phyloP scores from a whole-genome alignment of 2,329 filamentous ascomycete genomes.

The Cryphonectria parasitica region DNA sequence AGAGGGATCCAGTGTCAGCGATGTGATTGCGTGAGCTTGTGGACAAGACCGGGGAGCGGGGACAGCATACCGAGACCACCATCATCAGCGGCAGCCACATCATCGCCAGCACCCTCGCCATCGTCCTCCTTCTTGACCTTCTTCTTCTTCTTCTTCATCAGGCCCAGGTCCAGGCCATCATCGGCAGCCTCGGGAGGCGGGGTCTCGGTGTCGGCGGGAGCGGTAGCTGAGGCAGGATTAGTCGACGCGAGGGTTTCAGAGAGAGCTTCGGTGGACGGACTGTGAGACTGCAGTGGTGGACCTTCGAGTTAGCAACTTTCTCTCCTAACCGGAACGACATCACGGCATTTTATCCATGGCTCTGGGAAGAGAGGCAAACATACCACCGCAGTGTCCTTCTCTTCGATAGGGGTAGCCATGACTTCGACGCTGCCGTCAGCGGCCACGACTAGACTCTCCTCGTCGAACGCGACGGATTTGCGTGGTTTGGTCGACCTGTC shows the following conservation, averaged over 20 bases:
- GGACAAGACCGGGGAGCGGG: background rate
- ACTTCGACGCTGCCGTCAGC: conserved; percentile 84
- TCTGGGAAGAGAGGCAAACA: background rate
- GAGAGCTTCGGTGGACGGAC: conserved; percentile 30
- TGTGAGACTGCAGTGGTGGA: conserved; percentile 24
- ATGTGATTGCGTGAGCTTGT: background rate
- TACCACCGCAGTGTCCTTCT: conserved; percentile 75
- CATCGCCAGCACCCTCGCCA: conserved; percentile 58
- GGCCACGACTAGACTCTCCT: conserved; percentile 86
- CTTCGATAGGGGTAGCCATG: conserved; percentile 69
- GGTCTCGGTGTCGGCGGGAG: conserved; percentile 39
- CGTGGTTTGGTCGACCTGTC: conserved; percentile 70
- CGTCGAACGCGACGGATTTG: conserved; percentile 93
- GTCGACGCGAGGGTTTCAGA: conserved; percentile 29
- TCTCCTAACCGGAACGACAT: background rate
- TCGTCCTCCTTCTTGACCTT: conserved; percentile 58
- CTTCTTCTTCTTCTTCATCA: conserved; percentile 82
- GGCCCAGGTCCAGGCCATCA: conserved; percentile 51
- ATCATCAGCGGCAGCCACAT: conserved; percentile 44
- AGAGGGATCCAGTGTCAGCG: conserved; percentile 44
- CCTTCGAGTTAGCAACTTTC: conserved; percentile 16
- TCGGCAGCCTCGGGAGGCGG: conserved; percentile 67
- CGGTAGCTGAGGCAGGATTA: conserved; percentile 28
- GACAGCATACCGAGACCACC: conserved; percentile 32
- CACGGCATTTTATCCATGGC: too few species aligned